phyloP scores from a whole-genome alignment of 805 yeast species.

The Alloascoidea hylecoeti region DNA sequence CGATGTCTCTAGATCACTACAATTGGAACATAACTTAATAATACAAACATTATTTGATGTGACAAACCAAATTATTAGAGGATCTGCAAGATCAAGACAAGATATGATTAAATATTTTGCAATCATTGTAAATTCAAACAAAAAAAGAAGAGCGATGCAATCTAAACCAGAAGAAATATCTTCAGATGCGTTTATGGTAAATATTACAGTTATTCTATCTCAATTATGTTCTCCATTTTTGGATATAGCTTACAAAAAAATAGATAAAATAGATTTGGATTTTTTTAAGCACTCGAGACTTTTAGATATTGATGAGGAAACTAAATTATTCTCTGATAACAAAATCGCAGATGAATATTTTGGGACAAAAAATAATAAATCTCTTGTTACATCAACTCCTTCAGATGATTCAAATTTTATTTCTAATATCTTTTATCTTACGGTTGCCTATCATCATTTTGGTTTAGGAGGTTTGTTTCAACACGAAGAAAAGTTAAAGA shows the following conservation, averaged over 20 bases:
- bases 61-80: slow-evolving; percentile 62
- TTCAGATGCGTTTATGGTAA: slow-evolving; percentile 71
- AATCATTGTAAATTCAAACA: slow-evolving; percentile 65
- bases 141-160: slow-evolving; percentile 77
- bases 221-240: slow-evolving; percentile 76
- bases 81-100: slow-evolving; percentile 49
- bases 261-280: slow-evolving; percentile 64
- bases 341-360: slow-evolving; percentile 53
- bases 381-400: slow-evolving; percentile 11
- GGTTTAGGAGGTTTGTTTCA: slow-evolving; percentile 74
- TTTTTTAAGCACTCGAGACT: slow-evolving; percentile 41
- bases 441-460: slow-evolving; percentile 69
- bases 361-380: slow-evolving; percentile 21
- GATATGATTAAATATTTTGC: slow-evolving; percentile 58
- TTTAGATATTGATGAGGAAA: slow-evolving; percentile 64
- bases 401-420: slow-evolving; percentile 47
- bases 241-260: slow-evolving; percentile 46
- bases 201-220: slow-evolving; percentile 52
- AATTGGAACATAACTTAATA: slow-evolving; percentile 11
- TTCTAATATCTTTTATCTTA: slow-evolving; percentile 77
- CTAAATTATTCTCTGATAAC: slow-evolving; percentile 66
- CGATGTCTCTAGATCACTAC: slow-evolving; percentile 12
- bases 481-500: slow-evolving; percentile 37
- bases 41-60: slow-evolving; percentile 55
- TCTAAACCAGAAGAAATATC: slow-evolving; percentile 54